These are phyloP conservation scores for Fusarium tricinctum DNA, from an alignment of 2,329 filamentous ascomycete species.

Conservation along the genomic window DNA sequence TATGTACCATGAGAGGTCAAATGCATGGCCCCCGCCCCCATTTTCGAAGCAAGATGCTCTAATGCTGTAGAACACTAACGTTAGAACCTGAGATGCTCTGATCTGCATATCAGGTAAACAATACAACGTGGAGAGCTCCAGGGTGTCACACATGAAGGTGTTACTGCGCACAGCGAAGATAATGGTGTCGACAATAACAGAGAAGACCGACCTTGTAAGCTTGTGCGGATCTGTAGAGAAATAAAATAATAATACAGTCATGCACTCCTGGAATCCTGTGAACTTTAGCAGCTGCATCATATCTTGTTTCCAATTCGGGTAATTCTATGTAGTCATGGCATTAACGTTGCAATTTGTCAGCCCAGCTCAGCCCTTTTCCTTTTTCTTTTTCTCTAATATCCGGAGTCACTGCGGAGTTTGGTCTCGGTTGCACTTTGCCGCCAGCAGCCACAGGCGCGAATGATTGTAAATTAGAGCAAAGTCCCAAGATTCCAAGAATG, in stretches of 20 bases:
- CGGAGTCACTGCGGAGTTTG: constrained; percentile 6
- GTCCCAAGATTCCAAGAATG: background rate
- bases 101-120: constrained; percentile 24
- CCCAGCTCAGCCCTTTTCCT: background rate
- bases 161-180: background rate
- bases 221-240: too few species aligned
- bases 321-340: constrained; percentile 12
- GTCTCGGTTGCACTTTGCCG: constrained; percentile 1
- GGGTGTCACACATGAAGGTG: constrained; percentile 3
- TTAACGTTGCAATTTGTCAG: constrained; percentile 44
- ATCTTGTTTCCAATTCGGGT: constrained; percentile 24
- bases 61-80: constrained; percentile 8
- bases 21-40: background rate
- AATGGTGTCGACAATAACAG: background rate
- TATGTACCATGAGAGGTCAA: constrained; percentile 25
- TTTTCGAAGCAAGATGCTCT: constrained; percentile 15
- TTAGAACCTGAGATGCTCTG: constrained; percentile 10
- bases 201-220: background rate
- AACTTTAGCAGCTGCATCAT: constrained; percentile 30
- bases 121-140: background rate
- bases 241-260: too few species aligned
- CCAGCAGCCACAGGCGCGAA: constrained; percentile 11
- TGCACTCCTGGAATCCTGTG: background rate
- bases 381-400: background rate
- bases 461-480: background rate